A percentile compares a stretch with the other conserved stretches of the same genome.
Conservation (phyloP, 768 basidiomycete species). For the Suillus americanus region DNA sequence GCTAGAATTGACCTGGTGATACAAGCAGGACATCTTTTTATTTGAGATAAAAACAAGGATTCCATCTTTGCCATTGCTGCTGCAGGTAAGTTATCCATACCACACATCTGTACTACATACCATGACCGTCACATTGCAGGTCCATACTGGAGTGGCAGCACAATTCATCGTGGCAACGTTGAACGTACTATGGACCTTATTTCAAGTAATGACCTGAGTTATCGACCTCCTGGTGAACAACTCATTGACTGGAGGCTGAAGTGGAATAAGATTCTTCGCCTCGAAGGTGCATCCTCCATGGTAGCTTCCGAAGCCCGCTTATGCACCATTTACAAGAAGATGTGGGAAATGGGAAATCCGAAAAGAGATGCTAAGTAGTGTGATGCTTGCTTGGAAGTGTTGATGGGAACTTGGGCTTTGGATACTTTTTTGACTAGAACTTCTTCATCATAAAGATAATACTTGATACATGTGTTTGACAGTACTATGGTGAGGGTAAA, state of each 20-base stretch:
- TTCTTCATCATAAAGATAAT: neutral
- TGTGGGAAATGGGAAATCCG: neutral
- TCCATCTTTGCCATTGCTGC: conserved; percentile 3
- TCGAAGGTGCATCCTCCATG: neutral
- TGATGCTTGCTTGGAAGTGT: neutral
- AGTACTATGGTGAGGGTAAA: neutral
- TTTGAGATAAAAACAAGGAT: neutral
- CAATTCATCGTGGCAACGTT: neutral
- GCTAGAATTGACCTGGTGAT: neutral
- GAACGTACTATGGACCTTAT: neutral
- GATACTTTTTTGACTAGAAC: neutral
- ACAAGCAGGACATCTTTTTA: conserved; percentile 1
- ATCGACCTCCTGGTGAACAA: neutral
- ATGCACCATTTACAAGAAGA: neutral
- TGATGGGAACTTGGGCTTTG: neutral
- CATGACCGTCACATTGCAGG: neutral
- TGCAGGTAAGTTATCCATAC: neutral
- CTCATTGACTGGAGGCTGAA: neutral
- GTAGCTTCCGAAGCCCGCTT: neutral
- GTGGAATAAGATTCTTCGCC: neutral
- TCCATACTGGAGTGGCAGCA: conserved; percentile 1
- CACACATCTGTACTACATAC: neutral
- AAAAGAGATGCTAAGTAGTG: neutral
- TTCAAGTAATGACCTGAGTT: neutral
- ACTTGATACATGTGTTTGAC: too few relatives aligned